Evolutionary conservation across 2,329 filamentous ascomycete genomes (phyloP).

Genomic region (Pseudocercospora cruenta): DNA sequence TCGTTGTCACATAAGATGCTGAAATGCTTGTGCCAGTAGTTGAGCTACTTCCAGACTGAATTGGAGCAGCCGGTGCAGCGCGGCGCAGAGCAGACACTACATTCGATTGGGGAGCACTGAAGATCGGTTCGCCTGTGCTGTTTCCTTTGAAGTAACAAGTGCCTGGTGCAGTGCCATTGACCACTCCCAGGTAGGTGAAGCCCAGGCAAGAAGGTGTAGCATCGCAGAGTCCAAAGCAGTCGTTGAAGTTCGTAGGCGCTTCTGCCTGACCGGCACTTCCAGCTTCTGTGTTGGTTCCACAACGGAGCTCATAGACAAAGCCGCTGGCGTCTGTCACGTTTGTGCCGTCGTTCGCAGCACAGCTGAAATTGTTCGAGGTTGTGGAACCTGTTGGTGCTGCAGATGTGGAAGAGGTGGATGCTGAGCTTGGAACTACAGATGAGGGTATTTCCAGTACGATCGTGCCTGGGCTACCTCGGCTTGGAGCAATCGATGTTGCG

Average conservation of each 20-base stretch:
- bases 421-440: background rate
- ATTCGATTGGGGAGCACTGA: background rate
- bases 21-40: background rate
- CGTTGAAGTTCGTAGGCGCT: constrained; percentile 19
- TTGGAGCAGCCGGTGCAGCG: constrained; percentile 2
- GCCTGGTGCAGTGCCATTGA: constrained; percentile 31
- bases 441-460: background rate
- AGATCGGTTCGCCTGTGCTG: background rate
- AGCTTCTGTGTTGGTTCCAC: constrained; percentile 5
- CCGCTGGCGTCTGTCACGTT: constrained; percentile 13
- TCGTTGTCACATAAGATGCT: background rate
- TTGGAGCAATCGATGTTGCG: background rate
- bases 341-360: constrained; percentile 9
- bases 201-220: constrained; percentile 25
- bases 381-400: constrained; percentile 2
- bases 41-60: constrained; percentile 2
- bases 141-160: constrained; percentile 30
- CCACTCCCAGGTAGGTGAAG: constrained; percentile 29
- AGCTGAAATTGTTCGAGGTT: constrained; percentile 8
- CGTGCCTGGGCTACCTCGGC: background rate
- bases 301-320: constrained; percentile 8
- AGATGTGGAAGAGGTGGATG: constrained; percentile 1
- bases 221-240: constrained; percentile 33
- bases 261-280: background rate
- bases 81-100: constrained; percentile 6